phyloP scores from a whole-genome alignment of 2,329 filamentous ascomycete species.

The Microcyclosporella mali region DNA sequence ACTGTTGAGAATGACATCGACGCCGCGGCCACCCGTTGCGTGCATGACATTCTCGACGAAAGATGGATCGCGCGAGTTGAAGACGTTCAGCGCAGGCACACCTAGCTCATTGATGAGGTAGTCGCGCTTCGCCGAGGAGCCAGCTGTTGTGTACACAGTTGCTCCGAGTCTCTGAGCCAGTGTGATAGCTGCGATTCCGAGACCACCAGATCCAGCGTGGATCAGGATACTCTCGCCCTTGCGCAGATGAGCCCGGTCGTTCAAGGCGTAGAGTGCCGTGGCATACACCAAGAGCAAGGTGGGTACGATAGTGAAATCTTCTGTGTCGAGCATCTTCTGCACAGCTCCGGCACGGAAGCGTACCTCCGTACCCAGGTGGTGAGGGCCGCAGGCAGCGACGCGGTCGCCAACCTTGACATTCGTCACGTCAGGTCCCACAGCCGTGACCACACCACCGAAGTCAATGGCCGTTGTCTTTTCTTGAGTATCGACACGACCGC shows the following conservation, averaged over 20 bases:
- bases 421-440: constrained; percentile 12
- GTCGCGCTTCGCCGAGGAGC: constrained; percentile 22
- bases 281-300: constrained; percentile 17
- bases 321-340: not conserved
- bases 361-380: not conserved
- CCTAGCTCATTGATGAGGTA: constrained; percentile 21
- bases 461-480: constrained; percentile 3
- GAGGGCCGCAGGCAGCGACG: constrained; percentile 3
- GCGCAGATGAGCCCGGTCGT: constrained; percentile 7
- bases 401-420: constrained; percentile 12
- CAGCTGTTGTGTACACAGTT: constrained; percentile 26
- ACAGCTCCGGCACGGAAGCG: not conserved
- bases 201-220: constrained; percentile 23
- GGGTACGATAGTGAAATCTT: constrained; percentile 16
- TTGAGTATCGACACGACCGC: not conserved
- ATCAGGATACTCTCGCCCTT: constrained; percentile 27
- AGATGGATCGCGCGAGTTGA: constrained; percentile 23
- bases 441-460: constrained; percentile 7
- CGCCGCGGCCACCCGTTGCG: constrained; percentile 26
- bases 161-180: constrained; percentile 21
- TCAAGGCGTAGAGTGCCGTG: constrained; percentile 17
- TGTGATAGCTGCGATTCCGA: constrained; percentile 25
- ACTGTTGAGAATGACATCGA: constrained; percentile 33
- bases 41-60: constrained; percentile 19
- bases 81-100: constrained; percentile 29